Evolutionary conservation across 164 flowering plant species (phyloP).

Genomic region (Chimonanthus salicifolius): DNA sequence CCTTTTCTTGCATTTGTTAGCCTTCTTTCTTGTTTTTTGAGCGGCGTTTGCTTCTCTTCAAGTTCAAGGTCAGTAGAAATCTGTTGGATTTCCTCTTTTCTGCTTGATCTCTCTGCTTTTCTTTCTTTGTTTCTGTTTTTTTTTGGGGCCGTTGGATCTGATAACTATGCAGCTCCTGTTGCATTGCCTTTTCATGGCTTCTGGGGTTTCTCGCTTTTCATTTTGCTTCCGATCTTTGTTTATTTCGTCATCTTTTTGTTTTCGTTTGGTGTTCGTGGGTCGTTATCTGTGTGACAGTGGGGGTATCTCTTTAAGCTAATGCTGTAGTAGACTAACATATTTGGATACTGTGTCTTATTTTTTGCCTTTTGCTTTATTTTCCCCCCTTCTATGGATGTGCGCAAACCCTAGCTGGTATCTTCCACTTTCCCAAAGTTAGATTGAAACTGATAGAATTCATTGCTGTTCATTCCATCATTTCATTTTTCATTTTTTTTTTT

Average conservation of each 20-base stretch:
- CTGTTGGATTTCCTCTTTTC: background rate
- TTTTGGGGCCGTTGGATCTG: background rate
- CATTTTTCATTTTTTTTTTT: too few relatives aligned
- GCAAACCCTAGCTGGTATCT: too few relatives aligned
- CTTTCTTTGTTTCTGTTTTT: background rate
- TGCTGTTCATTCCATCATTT: too few relatives aligned
- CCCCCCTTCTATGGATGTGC: too few relatives aligned
- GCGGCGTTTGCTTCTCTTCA: background rate
- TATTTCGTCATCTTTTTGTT: background rate
- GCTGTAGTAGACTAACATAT: background rate
- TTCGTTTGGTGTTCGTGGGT: background rate
- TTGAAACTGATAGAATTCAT: too few relatives aligned
- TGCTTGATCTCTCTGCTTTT: background rate
- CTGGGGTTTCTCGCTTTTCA: background rate
- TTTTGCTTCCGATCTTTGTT: background rate
- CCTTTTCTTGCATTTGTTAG: too few relatives aligned
- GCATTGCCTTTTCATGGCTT: background rate
- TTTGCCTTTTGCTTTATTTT: too few relatives aligned
- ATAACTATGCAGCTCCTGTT: background rate
- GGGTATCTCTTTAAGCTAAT: background rate
- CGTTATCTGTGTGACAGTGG: background rate
- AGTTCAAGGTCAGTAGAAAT: background rate
- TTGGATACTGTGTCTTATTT: background rate
- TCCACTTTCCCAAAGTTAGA: too few relatives aligned
- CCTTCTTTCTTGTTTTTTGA: background rate